Evolutionary conservation across 192 early-diverging fungal species (phyloP), one percentile per base, ranked within the genome.

Genomic region (Gorgonomyces haynaldii): DNA sequence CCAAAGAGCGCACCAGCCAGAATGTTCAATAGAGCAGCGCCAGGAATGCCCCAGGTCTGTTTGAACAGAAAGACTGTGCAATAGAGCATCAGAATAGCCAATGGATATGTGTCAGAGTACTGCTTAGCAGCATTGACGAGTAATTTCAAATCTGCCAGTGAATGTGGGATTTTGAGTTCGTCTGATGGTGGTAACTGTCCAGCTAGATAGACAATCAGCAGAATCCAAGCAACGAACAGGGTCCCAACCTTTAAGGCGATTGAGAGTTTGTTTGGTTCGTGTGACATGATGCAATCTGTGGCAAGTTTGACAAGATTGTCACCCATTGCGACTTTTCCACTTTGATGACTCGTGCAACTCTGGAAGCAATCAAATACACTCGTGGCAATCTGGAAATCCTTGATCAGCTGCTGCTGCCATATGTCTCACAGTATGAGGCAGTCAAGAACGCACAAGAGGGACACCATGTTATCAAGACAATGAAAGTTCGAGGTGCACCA

Each of bases 351-450:
- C 36, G 27, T 8, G 26, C 45, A 10, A 61, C 63, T 35, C 54
- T 65, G 15, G 40, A 65, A 45, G 63, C 63, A 0, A 65, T 65
- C 37, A 62, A 61, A 17, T 65, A 65, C 51, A 35, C 23, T 19
- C n/a, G 37, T 25, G 72, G 72, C 19, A 53, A 56, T 24, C 74
- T 98, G 31, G 50, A 77, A 19, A 84, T 98, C 51, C 69, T 98
- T 30, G 76, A 98, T 74, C 95, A 98, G 70, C 79, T 95, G 21
- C 71, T 83, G 10, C 74, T 98, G 22, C 95, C 91, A 21, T 92
- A 86, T 58, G 68, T 78, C 50, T 78, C 79, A 47, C 61, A 81
- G 19, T 93, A 85, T 66, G 77, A 90, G 50, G 53, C 62, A 4
- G 75, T 93, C 44, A 9, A 31, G 4, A 71, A 57, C 19, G 52